These are phyloP conservation scores for Rosa hybrid DNA, from an alignment of 331 rosid species.

Conservation along the genomic window DNA sequence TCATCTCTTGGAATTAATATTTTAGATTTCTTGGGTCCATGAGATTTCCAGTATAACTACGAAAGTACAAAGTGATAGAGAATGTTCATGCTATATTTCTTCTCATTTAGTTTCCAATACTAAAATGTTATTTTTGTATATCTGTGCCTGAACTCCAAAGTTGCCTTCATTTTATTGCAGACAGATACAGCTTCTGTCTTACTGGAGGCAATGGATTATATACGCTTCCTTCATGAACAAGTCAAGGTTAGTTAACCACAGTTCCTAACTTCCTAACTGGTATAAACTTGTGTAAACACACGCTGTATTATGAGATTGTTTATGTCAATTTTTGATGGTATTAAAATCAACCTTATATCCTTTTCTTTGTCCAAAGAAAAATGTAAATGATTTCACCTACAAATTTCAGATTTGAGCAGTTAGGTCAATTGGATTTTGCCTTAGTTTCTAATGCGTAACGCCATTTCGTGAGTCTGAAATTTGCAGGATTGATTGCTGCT, in stretches of 20 bases:
- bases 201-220: conserved; percentile 86
- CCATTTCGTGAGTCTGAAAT: background rate
- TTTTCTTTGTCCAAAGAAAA: background rate
- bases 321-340: background rate
- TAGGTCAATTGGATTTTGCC: background rate
- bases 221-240: conserved; percentile 92
- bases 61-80: background rate
- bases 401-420: background rate
- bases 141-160: conserved; percentile 16
- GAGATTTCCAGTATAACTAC: background rate
- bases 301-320: background rate
- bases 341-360: background rate
- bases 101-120: background rate
- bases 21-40: background rate
- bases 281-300: background rate
- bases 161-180: conserved; percentile 51
- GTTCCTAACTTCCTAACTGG: background rate
- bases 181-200: conserved; percentile 98
- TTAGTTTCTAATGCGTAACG: background rate
- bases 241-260: conserved; percentile 61
- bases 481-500: background rate
- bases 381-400: background rate
- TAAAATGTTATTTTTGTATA: background rate
- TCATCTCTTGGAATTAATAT: conserved; percentile 1
- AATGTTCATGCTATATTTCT: background rate